phyloP scores from a whole-genome alignment of 148 eudicot genomes.

The Chenopodium suecicum region DNA sequence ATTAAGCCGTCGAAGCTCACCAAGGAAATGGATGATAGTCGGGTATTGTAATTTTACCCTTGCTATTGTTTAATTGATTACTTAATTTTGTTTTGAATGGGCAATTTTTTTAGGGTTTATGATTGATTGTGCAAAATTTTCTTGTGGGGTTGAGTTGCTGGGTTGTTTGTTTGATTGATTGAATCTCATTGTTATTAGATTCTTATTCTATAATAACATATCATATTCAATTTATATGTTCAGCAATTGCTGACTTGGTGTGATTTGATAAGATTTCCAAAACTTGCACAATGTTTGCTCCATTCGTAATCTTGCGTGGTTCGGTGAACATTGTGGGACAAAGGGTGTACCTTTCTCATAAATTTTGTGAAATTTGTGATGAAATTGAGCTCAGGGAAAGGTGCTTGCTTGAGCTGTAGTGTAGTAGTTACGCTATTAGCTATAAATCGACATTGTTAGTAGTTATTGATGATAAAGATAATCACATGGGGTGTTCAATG shows the following conservation, averaged over 20 bases:
- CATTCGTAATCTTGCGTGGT: no score
- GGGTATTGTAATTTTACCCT: conserved; percentile 33
- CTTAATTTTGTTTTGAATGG: not conserved
- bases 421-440: not conserved
- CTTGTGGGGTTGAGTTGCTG: not conserved
- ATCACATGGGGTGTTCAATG: no score
- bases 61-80: no score
- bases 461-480: no score
- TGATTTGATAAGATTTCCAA: no score
- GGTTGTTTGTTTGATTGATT: not conserved
- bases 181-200: not conserved
- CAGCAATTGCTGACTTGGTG: no score
- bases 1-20: conserved; percentile 66
- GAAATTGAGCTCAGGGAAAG: not conserved
- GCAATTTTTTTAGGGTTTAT: not conserved
- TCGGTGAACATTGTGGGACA: no score
- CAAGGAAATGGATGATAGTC: conserved; percentile 61
- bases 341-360: not conserved
- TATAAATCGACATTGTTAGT: not conserved
- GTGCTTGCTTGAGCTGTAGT: not conserved
- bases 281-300: no score
- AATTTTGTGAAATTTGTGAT: not conserved
- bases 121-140: no score
- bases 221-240: not conserved
- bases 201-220: not conserved